Conservation (phyloP, 768 basidiomycete genomes). For the Cubamyces sp. region DNA sequence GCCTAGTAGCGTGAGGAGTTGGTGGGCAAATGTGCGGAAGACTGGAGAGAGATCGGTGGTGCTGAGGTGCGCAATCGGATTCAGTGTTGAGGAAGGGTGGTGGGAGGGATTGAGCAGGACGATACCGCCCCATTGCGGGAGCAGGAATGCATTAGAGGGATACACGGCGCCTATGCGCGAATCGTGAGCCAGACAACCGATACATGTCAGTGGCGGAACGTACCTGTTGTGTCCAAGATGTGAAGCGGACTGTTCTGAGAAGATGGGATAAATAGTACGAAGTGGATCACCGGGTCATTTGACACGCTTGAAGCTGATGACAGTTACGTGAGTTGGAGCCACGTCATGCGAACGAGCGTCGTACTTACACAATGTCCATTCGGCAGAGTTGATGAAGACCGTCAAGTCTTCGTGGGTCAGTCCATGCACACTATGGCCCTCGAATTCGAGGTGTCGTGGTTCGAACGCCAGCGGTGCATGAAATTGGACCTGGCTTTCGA, state of each 20-base stretch:
- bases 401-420: constrained; percentile 84
- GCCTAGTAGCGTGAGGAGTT: constrained; percentile 82
- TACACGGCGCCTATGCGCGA: constrained; percentile 48
- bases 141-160: constrained; percentile 71
- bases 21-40: constrained; percentile 69
- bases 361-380: constrained; percentile 86
- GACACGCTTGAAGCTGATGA: constrained; percentile 84
- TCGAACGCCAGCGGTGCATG: constrained; percentile 88
- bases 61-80: constrained; percentile 38
- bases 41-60: constrained; percentile 49
- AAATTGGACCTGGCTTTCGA: constrained; percentile 94
- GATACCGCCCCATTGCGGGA: constrained; percentile 95
- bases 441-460: constrained; percentile 45
- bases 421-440: constrained; percentile 49
- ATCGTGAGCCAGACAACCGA: background rate
- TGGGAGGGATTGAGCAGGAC: constrained; percentile 64
- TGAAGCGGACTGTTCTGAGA: constrained; percentile 65
- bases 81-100: constrained; percentile 31
- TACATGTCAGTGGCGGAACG: constrained; percentile 8
- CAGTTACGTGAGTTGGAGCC: background rate
- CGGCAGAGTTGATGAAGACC: constrained; percentile 93
- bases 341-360: background rate
- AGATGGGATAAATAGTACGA: constrained; percentile 87
- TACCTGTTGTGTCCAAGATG: constrained; percentile 62
- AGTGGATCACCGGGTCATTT: constrained; percentile 92